Evolutionary conservation across 108 stramenopile species (phyloP).

Genomic region (Cyclotella sp.): DNA sequence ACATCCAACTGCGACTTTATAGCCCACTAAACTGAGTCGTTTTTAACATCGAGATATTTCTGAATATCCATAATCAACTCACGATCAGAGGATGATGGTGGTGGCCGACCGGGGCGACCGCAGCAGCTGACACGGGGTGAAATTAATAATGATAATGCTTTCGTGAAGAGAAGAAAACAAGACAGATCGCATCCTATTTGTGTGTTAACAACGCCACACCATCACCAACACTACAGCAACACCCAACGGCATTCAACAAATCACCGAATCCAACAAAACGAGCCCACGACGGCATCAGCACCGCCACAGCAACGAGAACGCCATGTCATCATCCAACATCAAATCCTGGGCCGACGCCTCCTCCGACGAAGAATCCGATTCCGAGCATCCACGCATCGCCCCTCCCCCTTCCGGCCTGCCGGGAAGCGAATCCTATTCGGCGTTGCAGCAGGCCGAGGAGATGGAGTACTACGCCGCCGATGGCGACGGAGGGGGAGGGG

Average conservation of each 20-base stretch:
- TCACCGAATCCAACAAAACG: background rate
- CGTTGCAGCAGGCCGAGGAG: conserved; percentile 17
- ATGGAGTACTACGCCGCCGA: background rate
- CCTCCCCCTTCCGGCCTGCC: conserved; percentile 33
- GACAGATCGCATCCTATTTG: background rate
- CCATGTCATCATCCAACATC: conserved; percentile 41
- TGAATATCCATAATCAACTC: no score
- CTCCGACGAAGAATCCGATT: conserved; percentile 55
- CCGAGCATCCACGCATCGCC: conserved; percentile 21
- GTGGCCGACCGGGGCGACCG: background rate
- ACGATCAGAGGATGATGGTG: background rate
- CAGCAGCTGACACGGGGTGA: background rate
- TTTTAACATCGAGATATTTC: no score
- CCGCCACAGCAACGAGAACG: conserved; percentile 16
- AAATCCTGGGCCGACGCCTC: conserved; percentile 57
- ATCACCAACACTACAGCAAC: background rate
- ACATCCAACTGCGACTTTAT: no score
- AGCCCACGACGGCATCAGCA: no score
- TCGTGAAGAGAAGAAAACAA: no score
- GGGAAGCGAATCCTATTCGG: conserved; percentile 11
- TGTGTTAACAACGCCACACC: background rate
- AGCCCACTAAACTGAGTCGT: no score
- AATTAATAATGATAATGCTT: no score
- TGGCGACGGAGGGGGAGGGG: background rate
- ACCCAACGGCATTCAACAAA: background rate